phyloP scores from a whole-genome alignment of 306 rosid species.

The Senna tora region DNA sequence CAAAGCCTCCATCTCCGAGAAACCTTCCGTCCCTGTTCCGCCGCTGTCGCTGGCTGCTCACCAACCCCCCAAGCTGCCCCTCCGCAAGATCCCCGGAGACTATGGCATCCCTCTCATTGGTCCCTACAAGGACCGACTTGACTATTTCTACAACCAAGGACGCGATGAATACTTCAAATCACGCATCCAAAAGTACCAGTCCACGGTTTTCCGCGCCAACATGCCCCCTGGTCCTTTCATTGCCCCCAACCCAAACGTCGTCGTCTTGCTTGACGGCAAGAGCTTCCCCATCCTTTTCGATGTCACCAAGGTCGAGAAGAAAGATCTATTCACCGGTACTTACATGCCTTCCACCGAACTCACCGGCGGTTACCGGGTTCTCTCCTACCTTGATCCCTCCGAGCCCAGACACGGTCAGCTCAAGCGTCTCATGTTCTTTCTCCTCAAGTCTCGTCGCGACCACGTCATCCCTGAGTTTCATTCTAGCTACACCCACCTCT shows the following conservation, averaged over 20 bases:
- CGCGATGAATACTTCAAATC: slow-evolving; percentile 66
- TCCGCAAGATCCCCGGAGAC: slow-evolving; percentile 72
- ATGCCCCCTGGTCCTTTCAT: slow-evolving; percentile 91
- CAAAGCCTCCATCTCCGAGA: slow-evolving; percentile 50
- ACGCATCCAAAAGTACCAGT: slow-evolving; percentile 57
- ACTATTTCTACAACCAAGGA: slow-evolving; percentile 82
- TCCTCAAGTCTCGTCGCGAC: slow-evolving; percentile 60
- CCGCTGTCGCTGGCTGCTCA: slow-evolving; percentile 1
- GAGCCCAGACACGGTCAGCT: slow-evolving; percentile 75
- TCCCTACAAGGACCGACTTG: slow-evolving; percentile 67
- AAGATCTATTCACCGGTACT: slow-evolving; percentile 80
- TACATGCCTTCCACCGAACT: slow-evolving; percentile 78
- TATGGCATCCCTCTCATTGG: slow-evolving; percentile 76
- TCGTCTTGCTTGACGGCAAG: slow-evolving; percentile 80
- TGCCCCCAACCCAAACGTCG: slow-evolving; percentile 57
- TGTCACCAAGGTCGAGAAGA: slow-evolving; percentile 70
- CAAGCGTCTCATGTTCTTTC: slow-evolving; percentile 67
- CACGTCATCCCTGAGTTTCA: slow-evolving; percentile 72
- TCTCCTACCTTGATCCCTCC: slow-evolving; percentile 91
- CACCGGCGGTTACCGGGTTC: slow-evolving; percentile 86
- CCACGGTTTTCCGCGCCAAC: slow-evolving; percentile 82
- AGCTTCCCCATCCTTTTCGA: slow-evolving; percentile 85
- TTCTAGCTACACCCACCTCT: slow-evolving; percentile 54
- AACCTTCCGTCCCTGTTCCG: slow-evolving; percentile 24
- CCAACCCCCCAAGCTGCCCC: slow-evolving; percentile 45